Base-by-base conservation (phyloP, 176 grass and related monocot genomes). In the Oryza officinalis region DNA sequence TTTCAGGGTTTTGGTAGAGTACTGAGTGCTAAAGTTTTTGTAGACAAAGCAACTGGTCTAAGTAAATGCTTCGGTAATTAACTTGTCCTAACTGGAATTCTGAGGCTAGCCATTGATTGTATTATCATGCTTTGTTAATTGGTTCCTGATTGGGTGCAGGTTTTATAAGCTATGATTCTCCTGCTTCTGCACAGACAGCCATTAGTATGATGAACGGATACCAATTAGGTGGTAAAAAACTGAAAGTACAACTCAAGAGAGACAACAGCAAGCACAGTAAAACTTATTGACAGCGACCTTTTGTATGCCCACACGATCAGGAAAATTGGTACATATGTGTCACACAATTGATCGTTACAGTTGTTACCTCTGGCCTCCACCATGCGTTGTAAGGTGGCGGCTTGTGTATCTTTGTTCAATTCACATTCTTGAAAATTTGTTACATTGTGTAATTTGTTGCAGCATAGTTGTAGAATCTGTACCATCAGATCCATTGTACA, bases 191-290 rank as follows among this genome's bases (percentile, higher is more conserved):
- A 31, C 91, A 94, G 80, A 7, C 86, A 70, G 95, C 92, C 13
- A 97, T 97, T 67, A 91, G 40, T 83, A 82, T 68, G 81, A 97
- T 97, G 92, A 94, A 97, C 83, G 95, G 95, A 57, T 92, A 45
- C 63, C 92, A 94, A 80, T 89, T 97, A 91, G 88, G 91, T 45
- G 89, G 93, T 87, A 99, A 99, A 88, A 99, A 99, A 65, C 86
- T 99, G 87, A 99, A 99, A 91, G 96, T 99, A 90, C 96, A 99
- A 71, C 96, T 96, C 70, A 99, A 99, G 88, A 94, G 93, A 91
- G 93, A 96, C 83, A 94, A 97, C 92, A 99, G 37, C 79, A 83
- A 92, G 87, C 89, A 94, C 76, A 94, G 82, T 82, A 94, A 96
- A 90, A 89, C 86, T 86, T 92, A 85, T 82, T 90, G 83, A 92